Percentiles rank a stretch among this genome's conserved stretches.
These are phyloP conservation scores for Jacaranda copaia DNA, from an alignment of 257 asterid genomes.

Conservation along the genomic window DNA sequence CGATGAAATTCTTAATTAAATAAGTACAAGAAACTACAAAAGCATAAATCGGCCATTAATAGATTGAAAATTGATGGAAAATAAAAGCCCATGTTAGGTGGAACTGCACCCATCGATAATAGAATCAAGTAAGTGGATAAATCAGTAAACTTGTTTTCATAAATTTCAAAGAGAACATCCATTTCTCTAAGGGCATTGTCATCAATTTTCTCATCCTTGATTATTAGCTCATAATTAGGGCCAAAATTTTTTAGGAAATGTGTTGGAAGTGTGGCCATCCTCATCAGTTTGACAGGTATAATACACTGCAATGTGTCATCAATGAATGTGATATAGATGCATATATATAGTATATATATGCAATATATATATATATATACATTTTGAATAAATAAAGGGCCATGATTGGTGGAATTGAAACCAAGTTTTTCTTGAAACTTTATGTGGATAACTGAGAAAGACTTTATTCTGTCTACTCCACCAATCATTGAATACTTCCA, in stretches of 20 bases:
- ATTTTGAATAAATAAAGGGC: neutral
- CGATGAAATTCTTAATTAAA: neutral
- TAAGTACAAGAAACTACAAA: neutral
- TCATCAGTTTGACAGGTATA: neutral
- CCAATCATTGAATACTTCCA: slow-evolving; percentile 35
- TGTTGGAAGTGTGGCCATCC: slow-evolving; percentile 13
- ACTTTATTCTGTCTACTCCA: slow-evolving; percentile 33
- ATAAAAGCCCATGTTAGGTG: no score
- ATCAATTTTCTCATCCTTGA: neutral
- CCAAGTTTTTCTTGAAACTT: neutral
- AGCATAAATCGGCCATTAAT: no score
- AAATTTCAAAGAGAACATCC: neutral
- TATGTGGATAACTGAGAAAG: slow-evolving; percentile 25
- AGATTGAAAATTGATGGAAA: no score
- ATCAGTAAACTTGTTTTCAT: no score
- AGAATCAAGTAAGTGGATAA: no score
- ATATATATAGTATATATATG: neutral
- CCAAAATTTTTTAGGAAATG: neutral
- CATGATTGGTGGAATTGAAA: slow-evolving; percentile 42
- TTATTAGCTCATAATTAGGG: neutral
- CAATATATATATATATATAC: neutral
- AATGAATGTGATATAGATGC: no score
- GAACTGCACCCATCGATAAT: no score
- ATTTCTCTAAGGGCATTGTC: neutral
- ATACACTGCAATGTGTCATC: neutral